Base-by-base conservation (phyloP, 306 rosid species). In the Castanea mollissima region DNA sequence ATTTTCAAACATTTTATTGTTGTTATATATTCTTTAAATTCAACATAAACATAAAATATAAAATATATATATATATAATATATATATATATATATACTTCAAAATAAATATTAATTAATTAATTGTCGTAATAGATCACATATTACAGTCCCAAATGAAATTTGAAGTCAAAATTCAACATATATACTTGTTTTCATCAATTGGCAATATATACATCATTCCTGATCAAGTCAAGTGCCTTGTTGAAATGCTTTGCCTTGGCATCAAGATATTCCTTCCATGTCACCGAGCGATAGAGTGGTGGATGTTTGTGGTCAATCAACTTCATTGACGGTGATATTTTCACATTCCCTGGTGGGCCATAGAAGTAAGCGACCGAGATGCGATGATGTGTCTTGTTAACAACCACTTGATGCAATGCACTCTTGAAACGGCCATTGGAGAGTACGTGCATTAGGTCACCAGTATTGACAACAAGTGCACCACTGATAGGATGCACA, bases 401-500 rank as follows among this genome's bases (percentile, higher is more conserved):
- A 34, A 87, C 88, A 12, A 81, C 74, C 52, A 77, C 95, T 31
- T 88, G 90, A 51, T 89, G 95, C 71, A 73, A 0, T 0, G 55
- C 41, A 34, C 83, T 89, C 72, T 55, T 80, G 81, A 79, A 82
- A 6, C 9, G 77, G 14, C 87, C 91, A 18, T 89, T 87, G 18
- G 90, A 79, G 19, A 87, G 31, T 13, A 87, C 74, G 27, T 89
- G 90, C 81, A 87, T 80, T 13, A 89, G 51, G 58, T 89, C 95
- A 10, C 90, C 96, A 0, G 78, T 55, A 19, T 85, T 89, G 29
- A 91, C 82, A 0, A 83, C 75, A 0, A 91, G 85, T 12, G 91
- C 83, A 58, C 86, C 87, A 3, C 78, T 1, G 41, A 56, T 38
- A 0, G 88, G 87, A 8, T 77, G 77, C 18, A 87, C 86, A 7